A percentile compares a stretch with the other conserved stretches of the same genome.
Evolutionary conservation across 257 asterid genomes (phyloP).

Genomic region (Rubia yunnanensis): DNA sequence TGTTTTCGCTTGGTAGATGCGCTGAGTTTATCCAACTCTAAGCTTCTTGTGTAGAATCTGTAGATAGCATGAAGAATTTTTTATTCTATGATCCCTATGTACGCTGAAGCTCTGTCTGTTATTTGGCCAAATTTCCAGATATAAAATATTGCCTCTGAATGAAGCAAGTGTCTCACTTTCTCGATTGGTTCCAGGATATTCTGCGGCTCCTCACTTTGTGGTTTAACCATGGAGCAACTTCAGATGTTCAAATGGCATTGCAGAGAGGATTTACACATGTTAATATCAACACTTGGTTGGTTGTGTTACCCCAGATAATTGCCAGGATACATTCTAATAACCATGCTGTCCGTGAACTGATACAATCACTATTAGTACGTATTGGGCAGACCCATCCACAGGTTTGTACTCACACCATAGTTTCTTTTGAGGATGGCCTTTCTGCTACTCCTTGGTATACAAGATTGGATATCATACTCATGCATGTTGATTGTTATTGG

Average conservation of each 20-base stretch:
- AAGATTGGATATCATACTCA: background rate
- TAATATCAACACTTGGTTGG: conserved; percentile 98
- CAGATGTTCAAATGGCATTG: conserved; percentile 93
- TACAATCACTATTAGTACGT: conserved; percentile 86
- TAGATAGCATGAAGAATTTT: background rate
- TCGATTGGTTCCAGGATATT: conserved; percentile 64
- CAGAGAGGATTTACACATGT: conserved; percentile 92
- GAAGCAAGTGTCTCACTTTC: background rate
- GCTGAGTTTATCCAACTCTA: background rate
- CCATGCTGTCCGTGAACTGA: conserved; percentile 88
- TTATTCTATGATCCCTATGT: background rate
- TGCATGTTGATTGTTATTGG: background rate
- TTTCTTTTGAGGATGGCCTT: conserved; percentile 1
- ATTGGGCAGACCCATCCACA: conserved; percentile 98
- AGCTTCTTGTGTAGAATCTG: background rate
- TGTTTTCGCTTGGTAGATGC: background rate
- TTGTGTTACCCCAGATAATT: conserved; percentile 97
- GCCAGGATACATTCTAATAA: conserved; percentile 98
- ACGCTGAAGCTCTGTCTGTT: background rate
- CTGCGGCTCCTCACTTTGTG: conserved; percentile 97
- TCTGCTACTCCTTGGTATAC: background rate
- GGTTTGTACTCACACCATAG: conserved; percentile 35
- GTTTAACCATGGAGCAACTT: conserved; percentile 99
- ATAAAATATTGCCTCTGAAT: background rate
- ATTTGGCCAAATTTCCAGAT: background rate